Percentiles rank a stretch among this genome's conserved stretches.
phyloP scores from a whole-genome alignment of 192 early-diverging fungal genomes.

The Geranomyces michiganensis region DNA sequence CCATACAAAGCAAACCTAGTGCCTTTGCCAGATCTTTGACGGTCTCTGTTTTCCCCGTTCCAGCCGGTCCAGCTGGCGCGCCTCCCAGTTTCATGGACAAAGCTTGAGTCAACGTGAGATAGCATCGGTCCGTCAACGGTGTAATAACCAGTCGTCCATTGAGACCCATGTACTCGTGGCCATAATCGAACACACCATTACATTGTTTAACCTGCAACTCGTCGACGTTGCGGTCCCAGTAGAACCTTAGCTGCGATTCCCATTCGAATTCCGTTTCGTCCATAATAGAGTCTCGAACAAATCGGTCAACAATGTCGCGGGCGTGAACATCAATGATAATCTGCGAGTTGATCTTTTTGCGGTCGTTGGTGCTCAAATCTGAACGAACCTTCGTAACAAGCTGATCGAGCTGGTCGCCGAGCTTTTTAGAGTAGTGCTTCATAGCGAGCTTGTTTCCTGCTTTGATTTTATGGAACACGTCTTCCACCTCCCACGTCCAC shows the following conservation, averaged over 20 bases:
- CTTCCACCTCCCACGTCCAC: constrained; percentile 73
- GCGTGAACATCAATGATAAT: constrained; percentile 69
- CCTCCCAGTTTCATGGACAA: constrained; percentile 65
- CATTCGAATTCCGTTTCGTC: constrained; percentile 64
- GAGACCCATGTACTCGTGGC: constrained; percentile 66
- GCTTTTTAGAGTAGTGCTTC: constrained; percentile 58
- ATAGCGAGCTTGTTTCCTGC: constrained; percentile 62
- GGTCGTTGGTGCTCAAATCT: constrained; percentile 55
- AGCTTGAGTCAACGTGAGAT: constrained; percentile 61
- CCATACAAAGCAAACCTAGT: constrained; percentile 60
- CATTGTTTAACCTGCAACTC: constrained; percentile 56
- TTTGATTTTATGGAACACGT: constrained; percentile 62
- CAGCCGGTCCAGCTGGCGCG: constrained; percentile 63
- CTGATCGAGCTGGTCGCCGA: constrained; percentile 58
- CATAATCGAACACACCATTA: constrained; percentile 65
- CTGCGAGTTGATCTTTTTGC: constrained; percentile 60
- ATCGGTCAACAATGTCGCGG: constrained; percentile 63
- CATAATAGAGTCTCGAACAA: constrained; percentile 61
- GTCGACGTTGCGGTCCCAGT: constrained; percentile 58
- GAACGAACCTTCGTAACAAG: constrained; percentile 57
- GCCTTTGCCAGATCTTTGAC: constrained; percentile 68
- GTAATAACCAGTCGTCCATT: constrained; percentile 64
- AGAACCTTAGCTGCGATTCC: constrained; percentile 66
- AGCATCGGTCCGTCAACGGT: constrained; percentile 63
- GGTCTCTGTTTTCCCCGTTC: constrained; percentile 66